Evolutionary conservation across 148 eudicot genomes (phyloP), one percentile per base, ranked within the genome.

Genomic region (Camellia sinensis): DNA sequence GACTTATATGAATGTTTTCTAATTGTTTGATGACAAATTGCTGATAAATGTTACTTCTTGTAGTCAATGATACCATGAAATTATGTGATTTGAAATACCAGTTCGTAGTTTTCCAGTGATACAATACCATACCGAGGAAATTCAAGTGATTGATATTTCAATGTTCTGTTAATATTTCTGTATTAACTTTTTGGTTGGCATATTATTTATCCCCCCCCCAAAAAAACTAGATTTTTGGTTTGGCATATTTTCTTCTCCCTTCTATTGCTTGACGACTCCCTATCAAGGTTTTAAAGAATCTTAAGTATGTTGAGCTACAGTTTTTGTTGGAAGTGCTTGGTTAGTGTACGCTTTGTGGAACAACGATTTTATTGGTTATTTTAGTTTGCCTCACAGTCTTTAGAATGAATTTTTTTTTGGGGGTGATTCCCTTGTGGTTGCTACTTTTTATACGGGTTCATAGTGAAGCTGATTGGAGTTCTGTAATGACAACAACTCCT

Each of bases 1-100:
- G 14, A 21, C 8, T 67, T 66, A 52, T 50, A 29, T 52, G 67
- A 22, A 15, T 3, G 21, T 45, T 67, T 40, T 9, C 17, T 19
- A 9, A 19, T 60, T 29, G 19, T 41, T 65, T n/a, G 18, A 40
- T 14, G 21, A 29, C 40, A 72, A 50, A 3, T 52, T 29, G 8
- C 60, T 72, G 52, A 53, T 6, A 21, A 72, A 21, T 72, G 74
- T 73, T 56, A 73, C 21, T 54, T 73, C 76, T 73, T 71, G 40
- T 17, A 3, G 56, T 11, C 40, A 13, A 29, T 71, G 14, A n/a
- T 71, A 46, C 50, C 18, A 21, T 53, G 18, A 5, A 14, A 4
- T 11, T 45, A 15, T 73, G 18, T 60, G 5, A 29, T 22, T 73
- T 37, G n/a, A 73, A 73, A 73, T 11, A 6, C 1, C 7, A 2